These are phyloP conservation scores for Serendipita indica DNA, from an alignment of 768 basidiomycete species.

Conservation along the genomic window DNA sequence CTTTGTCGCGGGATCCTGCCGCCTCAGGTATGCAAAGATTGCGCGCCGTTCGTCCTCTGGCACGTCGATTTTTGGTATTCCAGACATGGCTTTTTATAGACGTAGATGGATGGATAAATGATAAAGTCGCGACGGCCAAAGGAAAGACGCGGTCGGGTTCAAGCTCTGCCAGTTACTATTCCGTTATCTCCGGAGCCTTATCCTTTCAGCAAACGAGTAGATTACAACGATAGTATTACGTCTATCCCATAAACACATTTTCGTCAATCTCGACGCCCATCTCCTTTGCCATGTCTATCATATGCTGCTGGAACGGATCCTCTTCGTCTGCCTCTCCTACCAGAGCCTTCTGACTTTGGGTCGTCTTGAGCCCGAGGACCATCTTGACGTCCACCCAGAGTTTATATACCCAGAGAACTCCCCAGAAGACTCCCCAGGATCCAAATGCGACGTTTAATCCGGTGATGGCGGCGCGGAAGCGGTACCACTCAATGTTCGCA, in stretches of 20 bases:
- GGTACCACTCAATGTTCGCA: neutral
- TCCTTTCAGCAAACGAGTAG: too few relatives aligned
- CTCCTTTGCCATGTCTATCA: neutral
- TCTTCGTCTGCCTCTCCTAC: neutral
- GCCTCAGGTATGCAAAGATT: neutral
- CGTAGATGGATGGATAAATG: too few relatives aligned
- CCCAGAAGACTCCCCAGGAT: neutral
- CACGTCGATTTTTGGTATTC: neutral
- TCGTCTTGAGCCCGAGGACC: neutral
- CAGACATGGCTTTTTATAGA: neutral
- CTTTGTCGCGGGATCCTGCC: neutral
- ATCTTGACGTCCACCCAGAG: neutral
- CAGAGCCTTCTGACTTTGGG: neutral
- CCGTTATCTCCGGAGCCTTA: too few relatives aligned
- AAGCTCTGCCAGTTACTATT: too few relatives aligned
- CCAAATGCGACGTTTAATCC: slow-evolving; percentile 3
- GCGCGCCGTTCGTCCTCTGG: neutral
- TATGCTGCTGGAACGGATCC: neutral
- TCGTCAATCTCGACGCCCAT: neutral
- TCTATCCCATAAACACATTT: neutral
- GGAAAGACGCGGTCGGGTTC: too few relatives aligned
- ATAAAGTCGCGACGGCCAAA: neutral
- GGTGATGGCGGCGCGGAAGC: neutral
- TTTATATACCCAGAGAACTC: neutral
- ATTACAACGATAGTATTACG: too few relatives aligned